A percentile compares a stretch with the other conserved stretches of the same genome.
Evolutionary conservation across 768 basidiomycete genomes (phyloP).

Genomic region (Boletus barrowsii): DNA sequence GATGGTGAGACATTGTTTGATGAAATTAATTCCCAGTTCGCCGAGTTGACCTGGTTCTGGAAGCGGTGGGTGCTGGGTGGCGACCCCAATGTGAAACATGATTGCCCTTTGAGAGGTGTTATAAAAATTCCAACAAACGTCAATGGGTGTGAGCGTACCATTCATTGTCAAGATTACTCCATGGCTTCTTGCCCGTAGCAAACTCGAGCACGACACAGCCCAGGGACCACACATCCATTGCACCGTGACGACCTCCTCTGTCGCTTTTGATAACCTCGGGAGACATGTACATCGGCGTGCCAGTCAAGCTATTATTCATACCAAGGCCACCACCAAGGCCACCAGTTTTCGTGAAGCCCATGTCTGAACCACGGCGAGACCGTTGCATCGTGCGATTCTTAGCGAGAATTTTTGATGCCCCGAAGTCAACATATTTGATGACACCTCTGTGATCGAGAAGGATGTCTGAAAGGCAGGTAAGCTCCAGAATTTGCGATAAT

Average conservation of each 20-base stretch:
- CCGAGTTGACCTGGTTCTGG: constrained; percentile 90
- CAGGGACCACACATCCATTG: constrained; percentile 98
- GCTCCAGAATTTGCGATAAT: constrained; percentile 2
- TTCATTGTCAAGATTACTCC: constrained; percentile 99
- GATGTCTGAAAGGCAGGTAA: constrained; percentile 62
- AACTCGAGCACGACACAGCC: constrained; percentile 98
- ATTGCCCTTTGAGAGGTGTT: constrained; percentile 70
- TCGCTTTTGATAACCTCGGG: constrained; percentile 98
- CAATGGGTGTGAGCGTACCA: constrained; percentile 54
- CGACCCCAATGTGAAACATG: constrained; percentile 98
- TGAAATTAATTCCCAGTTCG: constrained; percentile 87
- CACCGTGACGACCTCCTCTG: constrained; percentile 80
- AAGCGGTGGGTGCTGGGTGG: constrained; percentile 92
- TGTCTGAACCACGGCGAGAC: constrained; percentile 56
- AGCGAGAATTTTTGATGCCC: constrained; percentile 93
- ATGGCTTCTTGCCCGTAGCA: constrained; percentile 94
- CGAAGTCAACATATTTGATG: constrained; percentile 97
- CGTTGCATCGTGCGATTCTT: constrained; percentile 81
- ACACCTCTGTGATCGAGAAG: constrained; percentile 86
- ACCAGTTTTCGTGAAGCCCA: constrained; percentile 33
- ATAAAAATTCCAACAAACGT: neutral
- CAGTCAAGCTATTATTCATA: constrained; percentile 85
- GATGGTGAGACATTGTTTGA: constrained; percentile 86
- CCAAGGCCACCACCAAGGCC: constrained; percentile 39
- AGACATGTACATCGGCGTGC: constrained; percentile 99